Percentiles rank a stretch among this genome's conserved stretches.
Evolutionary conservation across 495 filamentous ascomycete genomes (phyloP).

Genomic region (Podospora pseudocomata): DNA sequence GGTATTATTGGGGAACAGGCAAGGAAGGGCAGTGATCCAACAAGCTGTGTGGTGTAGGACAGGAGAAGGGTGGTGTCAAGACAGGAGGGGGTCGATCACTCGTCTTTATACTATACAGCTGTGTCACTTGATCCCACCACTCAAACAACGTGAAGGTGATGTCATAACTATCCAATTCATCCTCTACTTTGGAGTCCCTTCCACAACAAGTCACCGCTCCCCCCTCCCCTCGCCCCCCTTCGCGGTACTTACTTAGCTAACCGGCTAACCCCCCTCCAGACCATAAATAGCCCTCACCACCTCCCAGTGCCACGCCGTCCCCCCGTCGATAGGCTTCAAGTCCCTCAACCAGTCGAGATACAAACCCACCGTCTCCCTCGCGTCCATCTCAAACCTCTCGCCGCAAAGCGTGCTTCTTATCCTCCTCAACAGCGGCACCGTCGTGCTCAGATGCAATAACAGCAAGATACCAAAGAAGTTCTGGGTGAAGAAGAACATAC

Average conservation of each 20-base stretch:
- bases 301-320: constrained; percentile 52
- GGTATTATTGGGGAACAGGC: too few species aligned
- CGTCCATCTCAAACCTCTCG: constrained; percentile 45
- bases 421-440: constrained; percentile 44
- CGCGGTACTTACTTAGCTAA: background rate
- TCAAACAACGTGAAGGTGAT: background rate
- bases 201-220: too few species aligned
- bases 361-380: constrained; percentile 43
- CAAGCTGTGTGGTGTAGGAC: too few species aligned
- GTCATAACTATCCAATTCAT: background rate
- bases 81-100: too few species aligned
- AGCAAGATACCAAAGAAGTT: constrained; percentile 56
- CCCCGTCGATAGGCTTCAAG: constrained; percentile 45
- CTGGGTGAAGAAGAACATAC: constrained; percentile 57
- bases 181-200: background rate
- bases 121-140: background rate
- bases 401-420: constrained; percentile 45
- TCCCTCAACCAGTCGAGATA: constrained; percentile 56
- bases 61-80: too few species aligned
- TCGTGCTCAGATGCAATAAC: constrained; percentile 49
- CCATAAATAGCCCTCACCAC: constrained; percentile 45
- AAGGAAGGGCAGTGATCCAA: too few species aligned
- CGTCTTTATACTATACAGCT: too few species aligned
- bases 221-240: too few species aligned
- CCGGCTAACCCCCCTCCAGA: constrained; percentile 24